A percentile compares a stretch with the other conserved stretches of the same genome.
phyloP scores from a whole-genome alignment of 176 grass and related monocot species.

The Oryza punctata region DNA sequence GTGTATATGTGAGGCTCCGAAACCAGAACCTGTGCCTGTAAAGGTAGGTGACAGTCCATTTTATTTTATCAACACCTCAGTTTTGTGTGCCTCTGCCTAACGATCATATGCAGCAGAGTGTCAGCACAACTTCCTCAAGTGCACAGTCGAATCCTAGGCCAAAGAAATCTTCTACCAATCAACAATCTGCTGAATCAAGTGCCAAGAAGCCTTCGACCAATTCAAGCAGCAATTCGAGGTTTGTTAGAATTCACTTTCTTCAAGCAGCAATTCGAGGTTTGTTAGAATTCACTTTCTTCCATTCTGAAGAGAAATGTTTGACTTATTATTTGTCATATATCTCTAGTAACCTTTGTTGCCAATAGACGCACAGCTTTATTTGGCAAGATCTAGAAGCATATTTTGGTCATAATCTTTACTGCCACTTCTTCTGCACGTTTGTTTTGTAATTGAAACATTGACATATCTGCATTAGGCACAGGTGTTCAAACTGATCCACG shows the following conservation, averaged over 20 bases:
- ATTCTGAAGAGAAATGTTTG: constrained; percentile 1
- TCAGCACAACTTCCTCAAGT: constrained; percentile 46
- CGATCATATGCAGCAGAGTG: constrained; percentile 43
- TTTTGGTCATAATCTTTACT: neutral
- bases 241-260: constrained; percentile 13
- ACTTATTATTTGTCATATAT: neutral
- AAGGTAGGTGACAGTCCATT: constrained; percentile 45
- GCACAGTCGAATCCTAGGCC: constrained; percentile 59
- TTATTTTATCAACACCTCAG: neutral
- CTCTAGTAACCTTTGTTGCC: neutral
- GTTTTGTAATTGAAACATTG: neutral
- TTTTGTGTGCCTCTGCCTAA: neutral
- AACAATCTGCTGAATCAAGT: constrained; percentile 45
- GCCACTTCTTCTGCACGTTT: neutral
- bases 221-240: constrained; percentile 90
- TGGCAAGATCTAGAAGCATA: neutral
- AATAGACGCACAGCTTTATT: neutral
- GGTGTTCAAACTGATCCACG: neutral
- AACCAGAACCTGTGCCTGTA: constrained; percentile 56
- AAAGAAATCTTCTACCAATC: constrained; percentile 65
- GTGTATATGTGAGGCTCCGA: constrained; percentile 91
- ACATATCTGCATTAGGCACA: neutral
- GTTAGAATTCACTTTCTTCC: neutral
- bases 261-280: constrained; percentile 79
- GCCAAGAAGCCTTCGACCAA: constrained; percentile 60